Conservation (phyloP, 345 rosid species). For the Boechera retrofracta region DNA sequence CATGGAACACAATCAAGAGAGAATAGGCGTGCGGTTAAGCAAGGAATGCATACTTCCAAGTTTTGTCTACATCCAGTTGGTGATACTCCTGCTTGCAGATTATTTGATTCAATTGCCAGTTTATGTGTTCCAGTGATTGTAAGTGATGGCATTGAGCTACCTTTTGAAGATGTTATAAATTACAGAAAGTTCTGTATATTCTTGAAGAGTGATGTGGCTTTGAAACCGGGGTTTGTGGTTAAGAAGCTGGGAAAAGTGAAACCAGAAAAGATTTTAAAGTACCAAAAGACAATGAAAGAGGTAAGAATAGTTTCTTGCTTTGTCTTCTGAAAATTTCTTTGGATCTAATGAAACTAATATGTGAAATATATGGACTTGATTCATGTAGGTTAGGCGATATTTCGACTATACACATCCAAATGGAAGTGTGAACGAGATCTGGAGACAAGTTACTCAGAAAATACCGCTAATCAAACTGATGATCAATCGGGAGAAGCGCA, state of each 20-base stretch:
- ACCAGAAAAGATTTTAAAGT: constrained; percentile 61
- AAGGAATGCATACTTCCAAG: constrained; percentile 84
- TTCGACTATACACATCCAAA: constrained; percentile 55
- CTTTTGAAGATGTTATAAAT: constrained; percentile 86
- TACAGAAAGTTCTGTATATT: constrained; percentile 77
- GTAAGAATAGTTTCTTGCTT: constrained; percentile 44
- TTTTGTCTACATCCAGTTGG: constrained; percentile 92
- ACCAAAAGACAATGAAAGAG: constrained; percentile 70
- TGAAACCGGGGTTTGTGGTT: constrained; percentile 68
- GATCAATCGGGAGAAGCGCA: constrained; percentile 76
- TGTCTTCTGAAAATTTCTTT: neutral
- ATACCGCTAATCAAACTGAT: constrained; percentile 71
- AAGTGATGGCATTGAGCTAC: constrained; percentile 83
- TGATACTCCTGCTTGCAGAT: constrained; percentile 88
- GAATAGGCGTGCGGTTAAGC: constrained; percentile 70
- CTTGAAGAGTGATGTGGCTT: constrained; percentile 61
- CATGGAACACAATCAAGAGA: constrained; percentile 87
- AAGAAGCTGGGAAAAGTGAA: constrained; percentile 61
- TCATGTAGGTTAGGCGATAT: constrained; percentile 65
- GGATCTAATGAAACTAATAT: neutral
- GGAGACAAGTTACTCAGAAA: constrained; percentile 81
- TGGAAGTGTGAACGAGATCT: constrained; percentile 84
- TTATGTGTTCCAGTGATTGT: constrained; percentile 90
- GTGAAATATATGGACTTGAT: neutral
- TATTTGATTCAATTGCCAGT: constrained; percentile 89